Evolutionary conservation across 805 yeast genomes (phyloP).

Genomic region (Scheffersomyces stipitis): DNA sequence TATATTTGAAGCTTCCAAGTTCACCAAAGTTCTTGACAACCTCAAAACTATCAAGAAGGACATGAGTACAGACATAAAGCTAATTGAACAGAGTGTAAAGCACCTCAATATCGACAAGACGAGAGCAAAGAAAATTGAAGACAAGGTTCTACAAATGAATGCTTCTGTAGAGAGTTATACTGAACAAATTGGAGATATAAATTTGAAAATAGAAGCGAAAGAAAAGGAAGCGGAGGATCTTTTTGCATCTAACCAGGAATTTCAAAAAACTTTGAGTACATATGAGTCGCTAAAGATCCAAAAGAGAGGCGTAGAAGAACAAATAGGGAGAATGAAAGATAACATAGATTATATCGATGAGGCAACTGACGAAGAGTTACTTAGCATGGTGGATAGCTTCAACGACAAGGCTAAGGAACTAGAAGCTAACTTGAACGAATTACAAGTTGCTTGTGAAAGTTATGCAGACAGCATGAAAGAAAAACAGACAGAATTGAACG

Average conservation of each 20-base stretch:
- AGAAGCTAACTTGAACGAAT: conserved; percentile 10
- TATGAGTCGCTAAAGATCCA: conserved; percentile 57
- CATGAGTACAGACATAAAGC: conserved; percentile 68
- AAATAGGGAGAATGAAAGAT: conserved; percentile 49
- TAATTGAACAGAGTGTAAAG: conserved; percentile 75
- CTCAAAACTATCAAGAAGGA: conserved; percentile 77
- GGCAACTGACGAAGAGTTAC: conserved; percentile 29
- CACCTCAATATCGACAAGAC: conserved; percentile 73
- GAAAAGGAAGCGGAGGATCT: conserved; percentile 60
- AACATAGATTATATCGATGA: conserved; percentile 49
- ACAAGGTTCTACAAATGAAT: conserved; percentile 45
- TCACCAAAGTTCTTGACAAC: conserved; percentile 83
- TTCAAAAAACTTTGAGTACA: conserved; percentile 67
- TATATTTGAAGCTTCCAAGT: conserved; percentile 91
- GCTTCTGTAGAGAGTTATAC: conserved; percentile 45
- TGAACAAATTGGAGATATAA: conserved; percentile 48
- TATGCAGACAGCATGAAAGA: conserved; percentile 18
- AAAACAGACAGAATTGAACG: conserved; percentile 23
- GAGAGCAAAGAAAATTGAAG: conserved; percentile 60
- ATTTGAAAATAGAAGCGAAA: conserved; percentile 48
- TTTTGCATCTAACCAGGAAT: conserved; percentile 77
- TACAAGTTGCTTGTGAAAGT: conserved; percentile 2
- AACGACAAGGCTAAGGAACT: conserved; percentile 18
- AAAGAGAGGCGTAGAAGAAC: conserved; percentile 45
- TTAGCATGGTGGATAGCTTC: conserved; percentile 30